Percentiles rank a stretch among this genome's conserved stretches.
phyloP scores from a whole-genome alignment of 23 red algal genomes.

The Pyropia yezoensis region DNA sequence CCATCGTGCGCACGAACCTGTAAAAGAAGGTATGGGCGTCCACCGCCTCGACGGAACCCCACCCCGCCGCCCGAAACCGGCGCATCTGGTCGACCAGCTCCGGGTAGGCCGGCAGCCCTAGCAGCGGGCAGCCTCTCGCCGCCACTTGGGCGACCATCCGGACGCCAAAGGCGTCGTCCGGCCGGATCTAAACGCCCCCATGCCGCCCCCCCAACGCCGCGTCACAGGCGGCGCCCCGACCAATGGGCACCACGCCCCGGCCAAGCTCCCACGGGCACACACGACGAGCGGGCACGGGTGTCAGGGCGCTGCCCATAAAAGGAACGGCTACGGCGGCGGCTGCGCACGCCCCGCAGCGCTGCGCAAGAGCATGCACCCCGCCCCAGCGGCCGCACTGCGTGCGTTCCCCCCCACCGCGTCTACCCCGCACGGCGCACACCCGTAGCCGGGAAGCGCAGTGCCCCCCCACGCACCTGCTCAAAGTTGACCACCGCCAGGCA shows the following conservation, averaged over 20 bases:
- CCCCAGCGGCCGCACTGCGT: too few species aligned
- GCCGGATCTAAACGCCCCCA: not conserved
- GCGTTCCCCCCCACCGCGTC: too few species aligned
- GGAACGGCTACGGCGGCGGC: too few species aligned
- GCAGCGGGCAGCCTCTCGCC: conserved; percentile 34
- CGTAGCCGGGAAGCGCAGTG: too few species aligned
- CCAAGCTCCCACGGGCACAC: too few species aligned
- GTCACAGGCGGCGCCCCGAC: too few species aligned
- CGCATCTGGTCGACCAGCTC: conserved; percentile 10
- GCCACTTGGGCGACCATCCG: conserved; percentile 57
- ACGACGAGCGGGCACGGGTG: too few species aligned
- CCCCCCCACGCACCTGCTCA: conserved; percentile 17
- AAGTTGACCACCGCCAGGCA: conserved; percentile 25
- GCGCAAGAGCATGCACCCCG: too few species aligned
- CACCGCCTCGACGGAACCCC: conserved; percentile 8
- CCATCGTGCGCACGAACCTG: conserved; percentile 7
- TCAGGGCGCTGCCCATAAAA: too few species aligned
- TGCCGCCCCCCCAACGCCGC: not conserved
- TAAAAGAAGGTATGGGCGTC: conserved; percentile 14
- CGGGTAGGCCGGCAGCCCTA: conserved; percentile 28
- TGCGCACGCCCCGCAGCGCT: too few species aligned
- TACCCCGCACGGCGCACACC: too few species aligned
- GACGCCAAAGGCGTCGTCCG: conserved; percentile 33
- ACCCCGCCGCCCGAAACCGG: conserved; percentile 35
- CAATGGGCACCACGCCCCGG: too few species aligned